phyloP scores from a whole-genome alignment of 768 basidiomycete genomes.

The Sarcomyxa edulis region DNA sequence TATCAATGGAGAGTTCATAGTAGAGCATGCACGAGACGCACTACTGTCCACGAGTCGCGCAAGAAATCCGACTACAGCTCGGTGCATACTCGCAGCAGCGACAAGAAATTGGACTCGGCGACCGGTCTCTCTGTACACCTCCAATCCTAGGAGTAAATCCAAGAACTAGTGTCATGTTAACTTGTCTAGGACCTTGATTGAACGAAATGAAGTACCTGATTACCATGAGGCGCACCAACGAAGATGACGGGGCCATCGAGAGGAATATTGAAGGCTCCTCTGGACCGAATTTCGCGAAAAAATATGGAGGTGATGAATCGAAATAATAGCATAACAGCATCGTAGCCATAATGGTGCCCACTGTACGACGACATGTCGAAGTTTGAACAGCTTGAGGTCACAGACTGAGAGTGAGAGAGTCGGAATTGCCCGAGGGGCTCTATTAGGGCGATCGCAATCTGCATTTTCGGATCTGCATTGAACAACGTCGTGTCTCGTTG shows the following conservation, averaged over 20 bases:
- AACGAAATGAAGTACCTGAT: constrained; percentile 52
- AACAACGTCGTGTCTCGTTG: too few species aligned
- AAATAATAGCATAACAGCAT: constrained; percentile 82
- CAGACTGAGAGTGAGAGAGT: too few species aligned
- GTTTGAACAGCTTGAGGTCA: too few species aligned
- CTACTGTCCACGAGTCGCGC: constrained; percentile 84
- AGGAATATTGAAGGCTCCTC: constrained; percentile 94
- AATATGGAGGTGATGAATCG: constrained; percentile 84
- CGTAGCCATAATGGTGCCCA: constrained; percentile 36
- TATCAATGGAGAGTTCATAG: constrained; percentile 8
- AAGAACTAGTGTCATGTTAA: constrained; percentile 60
- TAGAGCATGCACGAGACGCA: constrained; percentile 29
- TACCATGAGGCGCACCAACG: constrained; percentile 88
- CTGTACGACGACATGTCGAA: background rate
- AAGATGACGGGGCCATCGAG: constrained; percentile 88
- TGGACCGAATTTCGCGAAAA: constrained; percentile 91
- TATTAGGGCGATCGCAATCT: too few species aligned
- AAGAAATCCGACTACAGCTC: constrained; percentile 75
- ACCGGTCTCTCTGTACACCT: constrained; percentile 80
- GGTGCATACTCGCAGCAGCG: constrained; percentile 84
- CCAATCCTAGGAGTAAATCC: constrained; percentile 78
- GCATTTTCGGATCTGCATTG: too few species aligned
- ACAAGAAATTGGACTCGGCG: constrained; percentile 83
- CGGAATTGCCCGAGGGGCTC: too few species aligned
- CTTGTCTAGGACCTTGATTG: constrained; percentile 5